Conservation (phyloP, 1,139 yeast genomes). For the Taphrina wiesneri region DNA sequence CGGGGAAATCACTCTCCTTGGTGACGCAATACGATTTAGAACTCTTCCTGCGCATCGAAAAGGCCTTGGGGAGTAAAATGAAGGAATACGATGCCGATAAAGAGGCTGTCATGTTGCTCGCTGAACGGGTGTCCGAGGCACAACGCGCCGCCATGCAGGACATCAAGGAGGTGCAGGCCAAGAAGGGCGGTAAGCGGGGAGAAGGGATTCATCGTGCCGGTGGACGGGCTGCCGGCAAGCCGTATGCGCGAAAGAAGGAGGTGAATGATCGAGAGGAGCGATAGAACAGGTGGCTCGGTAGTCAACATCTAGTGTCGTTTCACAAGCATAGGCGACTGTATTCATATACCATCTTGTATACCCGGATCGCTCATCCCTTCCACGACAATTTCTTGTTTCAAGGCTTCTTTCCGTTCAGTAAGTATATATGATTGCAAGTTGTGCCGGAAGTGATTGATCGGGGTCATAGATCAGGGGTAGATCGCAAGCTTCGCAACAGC, state of each 20-base stretch:
- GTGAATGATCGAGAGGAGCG: conserved; percentile 22
- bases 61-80: conserved; percentile 64
- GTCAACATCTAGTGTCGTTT: too few species aligned
- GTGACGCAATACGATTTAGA: conserved; percentile 95
- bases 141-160: conserved; percentile 85
- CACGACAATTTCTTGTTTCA: neutral
- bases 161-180: conserved; percentile 70
- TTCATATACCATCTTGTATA: neutral
- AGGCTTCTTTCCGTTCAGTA: too few species aligned
- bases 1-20: conserved; percentile 87
- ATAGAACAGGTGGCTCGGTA: neutral
- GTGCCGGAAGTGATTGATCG: neutral
- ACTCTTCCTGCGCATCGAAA: conserved; percentile 79
- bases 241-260: conserved; percentile 12
- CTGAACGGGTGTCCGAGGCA: conserved; percentile 88
- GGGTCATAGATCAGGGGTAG: conserved; percentile 16
- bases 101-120: conserved; percentile 73
- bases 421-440: neutral
- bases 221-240: conserved; percentile 40
- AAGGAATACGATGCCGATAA: conserved; percentile 80
- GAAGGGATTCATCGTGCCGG: conserved; percentile 44
- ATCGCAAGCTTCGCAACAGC: conserved; percentile 19
- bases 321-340: neutral
- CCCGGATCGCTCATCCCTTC: neutral
- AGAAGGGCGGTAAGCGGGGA: conserved; percentile 48